Evolutionary conservation across 78 protist species (phyloP).

Genomic region (Isochrysis galbana): DNA sequence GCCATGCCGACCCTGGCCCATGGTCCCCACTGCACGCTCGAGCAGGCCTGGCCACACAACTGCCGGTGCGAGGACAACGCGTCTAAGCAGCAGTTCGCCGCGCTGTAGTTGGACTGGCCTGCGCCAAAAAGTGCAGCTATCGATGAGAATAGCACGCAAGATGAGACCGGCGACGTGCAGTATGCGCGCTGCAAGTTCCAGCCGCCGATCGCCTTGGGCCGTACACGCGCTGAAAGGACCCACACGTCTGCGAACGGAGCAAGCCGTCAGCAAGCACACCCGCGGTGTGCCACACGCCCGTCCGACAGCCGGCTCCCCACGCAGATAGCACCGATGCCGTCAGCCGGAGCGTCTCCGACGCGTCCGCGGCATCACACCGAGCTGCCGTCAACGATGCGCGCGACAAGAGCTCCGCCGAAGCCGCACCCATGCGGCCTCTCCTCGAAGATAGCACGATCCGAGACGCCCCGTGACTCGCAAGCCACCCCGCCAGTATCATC

Average conservation of each 20-base stretch:
- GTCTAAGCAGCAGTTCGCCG: too few species aligned
- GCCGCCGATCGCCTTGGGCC: too few species aligned
- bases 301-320: not conserved
- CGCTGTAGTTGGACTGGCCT: too few species aligned
- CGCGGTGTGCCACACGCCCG: conserved; percentile 18
- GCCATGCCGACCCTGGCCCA: too few species aligned
- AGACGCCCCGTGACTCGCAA: not conserved
- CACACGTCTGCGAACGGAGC: not conserved
- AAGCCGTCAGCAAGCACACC: conserved; percentile 26
- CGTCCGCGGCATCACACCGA: not conserved
- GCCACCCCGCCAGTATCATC: not conserved
- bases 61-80: too few species aligned
- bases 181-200: too few species aligned
- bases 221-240: not conserved
- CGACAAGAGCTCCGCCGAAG: conserved; percentile 8
- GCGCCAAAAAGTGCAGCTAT: too few species aligned
- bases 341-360: not conserved
- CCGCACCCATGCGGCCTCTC: not conserved
- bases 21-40: too few species aligned
- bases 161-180: too few species aligned
- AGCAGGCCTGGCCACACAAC: too few species aligned
- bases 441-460: not conserved
- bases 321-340: too few species aligned
- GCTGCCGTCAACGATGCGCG: not conserved
- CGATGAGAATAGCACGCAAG: too few species aligned